Base-by-base conservation (phyloP, 2,329 filamentous ascomycete species). In the Fonsecaea erecta region DNA sequence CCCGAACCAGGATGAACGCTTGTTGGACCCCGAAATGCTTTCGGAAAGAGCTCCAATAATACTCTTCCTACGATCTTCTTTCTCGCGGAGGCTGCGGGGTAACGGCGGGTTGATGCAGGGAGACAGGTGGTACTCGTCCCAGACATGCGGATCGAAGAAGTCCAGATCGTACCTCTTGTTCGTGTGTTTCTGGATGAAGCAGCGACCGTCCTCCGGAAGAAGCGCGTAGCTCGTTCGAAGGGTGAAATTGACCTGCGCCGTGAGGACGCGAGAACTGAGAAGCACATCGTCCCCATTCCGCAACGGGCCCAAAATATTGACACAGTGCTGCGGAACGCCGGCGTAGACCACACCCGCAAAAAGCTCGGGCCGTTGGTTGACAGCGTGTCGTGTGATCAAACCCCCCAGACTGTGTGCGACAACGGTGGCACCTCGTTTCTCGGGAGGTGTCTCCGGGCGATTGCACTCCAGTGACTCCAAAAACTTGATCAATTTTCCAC, bases 211-310 rank as follows among this genome's bases (percentile, higher is more conserved):
- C 63, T 97, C 89, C 0, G 94, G 94, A 0, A 98, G 83, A 8
- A 97, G 87, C 11, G 89, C 87, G 73, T 91, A 97, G 48, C 88
- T 93, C 0, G 93, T 96, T 7, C 94, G 86, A 56, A 98, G 88
- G 0, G 90, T 93, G 73, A 98, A 97, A 77, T 96, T 96, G 71
- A 97, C 93, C 74, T 95, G 91, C 0, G 94, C 93, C 0, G 93
- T 97, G 16, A 98, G 83, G 0, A 97, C 90, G 70, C 92, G 91
- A 67, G 93, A 93, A 73, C 93, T 96, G 65, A 97, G 83, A 0
- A 97, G 83, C 0, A 97, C 93, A 18, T 93, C 91, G 74, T 98
- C 93, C n/a, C 93, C 93, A 72, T 96, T 94, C 37, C 93, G 88
- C 12, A 98, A 77, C 0, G 93, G 93, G 0, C 94, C 94, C 3